These are phyloP conservation scores for Phylloporus sp. DNA, from an alignment of 768 basidiomycete species.

Conservation along the genomic window DNA sequence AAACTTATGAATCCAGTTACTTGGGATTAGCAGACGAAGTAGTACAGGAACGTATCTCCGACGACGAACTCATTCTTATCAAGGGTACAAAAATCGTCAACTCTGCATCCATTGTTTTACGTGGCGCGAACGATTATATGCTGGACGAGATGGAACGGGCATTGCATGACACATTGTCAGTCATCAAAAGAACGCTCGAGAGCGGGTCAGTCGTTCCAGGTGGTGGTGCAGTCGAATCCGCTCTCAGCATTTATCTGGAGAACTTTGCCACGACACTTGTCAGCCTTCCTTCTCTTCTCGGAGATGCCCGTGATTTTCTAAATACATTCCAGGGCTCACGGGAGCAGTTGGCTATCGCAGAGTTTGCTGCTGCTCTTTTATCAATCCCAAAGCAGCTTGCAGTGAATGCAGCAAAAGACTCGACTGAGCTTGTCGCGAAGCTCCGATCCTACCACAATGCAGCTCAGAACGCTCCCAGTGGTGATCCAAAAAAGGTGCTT, in stretches of 20 bases:
- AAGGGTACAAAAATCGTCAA: slow-evolving; percentile 97
- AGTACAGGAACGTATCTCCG: slow-evolving; percentile 94
- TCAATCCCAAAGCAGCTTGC: slow-evolving; percentile 96
- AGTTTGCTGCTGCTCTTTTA: slow-evolving; percentile 89
- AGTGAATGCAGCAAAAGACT: slow-evolving; percentile 98
- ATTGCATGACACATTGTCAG: slow-evolving; percentile 88
- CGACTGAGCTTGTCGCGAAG: slow-evolving; percentile 95
- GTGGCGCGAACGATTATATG: slow-evolving; percentile 99
- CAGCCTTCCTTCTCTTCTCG: slow-evolving; percentile 28
- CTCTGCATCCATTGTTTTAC: slow-evolving; percentile 87
- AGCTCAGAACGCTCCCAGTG: slow-evolving; percentile 85
- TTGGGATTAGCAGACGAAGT: slow-evolving; percentile 96
- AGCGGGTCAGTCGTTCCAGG: slow-evolving; percentile 95
- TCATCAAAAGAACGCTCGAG: slow-evolving; percentile 96
- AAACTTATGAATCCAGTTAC: slow-evolving; percentile 90
- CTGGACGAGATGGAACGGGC: slow-evolving; percentile 99
- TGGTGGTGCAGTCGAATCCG: slow-evolving; percentile 96
- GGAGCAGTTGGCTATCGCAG: slow-evolving; percentile 98
- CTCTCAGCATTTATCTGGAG: slow-evolving; percentile 94
- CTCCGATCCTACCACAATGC: slow-evolving; percentile 95
- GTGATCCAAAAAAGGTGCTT: slow-evolving; percentile 88
- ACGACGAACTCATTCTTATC: slow-evolving; percentile 95
- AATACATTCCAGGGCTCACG: slow-evolving; percentile 73
- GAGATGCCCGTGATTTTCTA: background rate
- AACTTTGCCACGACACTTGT: slow-evolving; percentile 98